phyloP scores from a whole-genome alignment of 176 grass and related monocot species.

The Rhynchospora tenuis region DNA sequence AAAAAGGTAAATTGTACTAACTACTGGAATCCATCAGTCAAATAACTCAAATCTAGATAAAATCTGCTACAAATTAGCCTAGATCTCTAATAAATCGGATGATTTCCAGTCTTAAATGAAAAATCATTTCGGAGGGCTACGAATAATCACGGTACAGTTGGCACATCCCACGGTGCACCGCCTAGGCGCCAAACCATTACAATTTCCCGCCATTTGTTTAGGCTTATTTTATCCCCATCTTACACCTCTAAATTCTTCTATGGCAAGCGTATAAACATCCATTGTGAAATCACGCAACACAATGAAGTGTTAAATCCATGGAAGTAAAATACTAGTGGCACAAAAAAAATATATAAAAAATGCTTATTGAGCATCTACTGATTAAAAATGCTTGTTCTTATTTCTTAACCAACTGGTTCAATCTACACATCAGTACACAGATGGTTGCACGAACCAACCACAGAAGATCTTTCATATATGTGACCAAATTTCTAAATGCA shows the following conservation, averaged over 20 bases:
- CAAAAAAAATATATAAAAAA: not conserved
- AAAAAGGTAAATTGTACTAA: too few species aligned
- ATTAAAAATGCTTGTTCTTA: not conserved
- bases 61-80: too few species aligned
- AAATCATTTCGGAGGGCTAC: too few species aligned
- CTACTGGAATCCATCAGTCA: too few species aligned
- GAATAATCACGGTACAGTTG: not conserved
- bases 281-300: not conserved
- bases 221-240: not conserved
- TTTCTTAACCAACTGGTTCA: not conserved
- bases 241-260: not conserved
- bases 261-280: not conserved
- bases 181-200: not conserved
- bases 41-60: too few species aligned
- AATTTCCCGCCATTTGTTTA: slow-evolving; percentile 9
- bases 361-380: not conserved
- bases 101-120: too few species aligned
- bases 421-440: not conserved
- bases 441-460: not conserved
- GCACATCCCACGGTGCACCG: not conserved
- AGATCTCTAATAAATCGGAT: too few species aligned
- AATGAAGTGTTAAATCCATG: not conserved
- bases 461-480: not conserved
- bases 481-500: not conserved
- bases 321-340: not conserved